Evolutionary conservation across 1,284 basidiomycete species (phyloP), one percentile per base, ranked within the genome.

Genomic region (Leccinum olivaceoglutinosum): DNA sequence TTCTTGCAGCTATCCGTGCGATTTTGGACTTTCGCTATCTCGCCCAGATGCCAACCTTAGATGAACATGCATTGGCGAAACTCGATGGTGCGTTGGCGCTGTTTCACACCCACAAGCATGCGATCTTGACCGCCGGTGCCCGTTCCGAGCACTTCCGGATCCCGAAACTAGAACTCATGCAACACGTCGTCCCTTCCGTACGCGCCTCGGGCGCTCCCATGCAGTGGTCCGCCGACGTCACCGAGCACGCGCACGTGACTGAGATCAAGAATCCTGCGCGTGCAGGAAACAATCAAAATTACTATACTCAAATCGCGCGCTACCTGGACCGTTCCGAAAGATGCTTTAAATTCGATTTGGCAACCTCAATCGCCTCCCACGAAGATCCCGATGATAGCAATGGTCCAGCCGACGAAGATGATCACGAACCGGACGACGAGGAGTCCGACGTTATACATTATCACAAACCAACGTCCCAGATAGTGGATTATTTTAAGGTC

Each of bases 151-250:
- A 56, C 18, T 63, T 32, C 29, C 38, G 49, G 2, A 63, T 63
- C 9, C 62, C 34, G 2, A 63, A 63, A n/a, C 38, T 63, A 2
- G 44, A 63, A 38, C 54, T 63, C 41, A 39, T 61, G 46, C 46
- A 51, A 21, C 46, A 51, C 10, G 46, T 51, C n/a, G 46, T 51
- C 18, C 46, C 46, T 12, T 51, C 46, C 46, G n/a, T 51, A n/a
- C 46, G 18, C 16, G 46, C 46, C 18, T 51, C 46, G 16, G 46
- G 18, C n/a, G 46, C 46, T 51, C 46, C 46, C 46, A 51, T 51
- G 46, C 46, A 51, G 46, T 51, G 18, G 46, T 51, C 46, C 10
- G 46, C 46, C 18, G 46, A 51, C 18, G 46, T 51, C 46, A 51
- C 46, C 16, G 46, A 51, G 18, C 46, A 51, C 18, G 46, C 46